Conservation (phyloP, 805 yeast species). For the Teunomyces aglyptinius region DNA sequence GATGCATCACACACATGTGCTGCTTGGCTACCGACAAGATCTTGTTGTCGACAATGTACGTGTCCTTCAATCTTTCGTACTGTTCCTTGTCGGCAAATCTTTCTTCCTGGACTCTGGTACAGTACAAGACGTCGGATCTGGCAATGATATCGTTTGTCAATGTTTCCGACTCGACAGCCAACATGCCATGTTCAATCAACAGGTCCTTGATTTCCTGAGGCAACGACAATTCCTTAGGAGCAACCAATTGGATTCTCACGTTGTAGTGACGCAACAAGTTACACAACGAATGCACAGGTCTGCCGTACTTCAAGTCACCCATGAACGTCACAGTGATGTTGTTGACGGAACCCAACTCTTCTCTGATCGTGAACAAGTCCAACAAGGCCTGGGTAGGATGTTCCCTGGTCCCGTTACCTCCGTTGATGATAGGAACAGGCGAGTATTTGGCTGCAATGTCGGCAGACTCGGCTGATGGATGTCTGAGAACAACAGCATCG, state of each 20-base stretch:
- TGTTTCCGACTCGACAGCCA: slow-evolving; percentile 68
- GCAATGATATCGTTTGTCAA: slow-evolving; percentile 84
- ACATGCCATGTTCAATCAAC: slow-evolving; percentile 65
- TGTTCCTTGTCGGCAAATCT: slow-evolving; percentile 76
- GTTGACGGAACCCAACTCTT: slow-evolving; percentile 96
- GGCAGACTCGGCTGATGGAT: slow-evolving; percentile 89
- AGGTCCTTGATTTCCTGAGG: slow-evolving; percentile 73
- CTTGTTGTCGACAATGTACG: slow-evolving; percentile 89
- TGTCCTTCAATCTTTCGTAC: slow-evolving; percentile 85
- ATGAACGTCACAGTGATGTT: slow-evolving; percentile 97
- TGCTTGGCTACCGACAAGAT: slow-evolving; percentile 90
- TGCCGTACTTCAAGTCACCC: slow-evolving; percentile 98
- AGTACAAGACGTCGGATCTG: slow-evolving; percentile 90
- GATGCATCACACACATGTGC: slow-evolving; percentile 99
- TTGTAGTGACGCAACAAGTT: slow-evolving; percentile 88
- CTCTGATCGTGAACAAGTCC: slow-evolving; percentile 97
- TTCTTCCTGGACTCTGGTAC: slow-evolving; percentile 98
- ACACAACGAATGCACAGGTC: slow-evolving; percentile 97
- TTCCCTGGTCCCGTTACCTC: slow-evolving; percentile 97
- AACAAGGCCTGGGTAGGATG: slow-evolving; percentile 99
- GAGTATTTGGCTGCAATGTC: slow-evolving; percentile 94
- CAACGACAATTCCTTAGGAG: slow-evolving; percentile 84
- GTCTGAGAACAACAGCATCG: slow-evolving; percentile 96
- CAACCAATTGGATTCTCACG: slow-evolving; percentile 86
- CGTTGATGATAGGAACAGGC: slow-evolving; percentile 95